Evolutionary conservation across 768 basidiomycete species (phyloP).

Genomic region (Xerocomus brunneocitrinus): DNA sequence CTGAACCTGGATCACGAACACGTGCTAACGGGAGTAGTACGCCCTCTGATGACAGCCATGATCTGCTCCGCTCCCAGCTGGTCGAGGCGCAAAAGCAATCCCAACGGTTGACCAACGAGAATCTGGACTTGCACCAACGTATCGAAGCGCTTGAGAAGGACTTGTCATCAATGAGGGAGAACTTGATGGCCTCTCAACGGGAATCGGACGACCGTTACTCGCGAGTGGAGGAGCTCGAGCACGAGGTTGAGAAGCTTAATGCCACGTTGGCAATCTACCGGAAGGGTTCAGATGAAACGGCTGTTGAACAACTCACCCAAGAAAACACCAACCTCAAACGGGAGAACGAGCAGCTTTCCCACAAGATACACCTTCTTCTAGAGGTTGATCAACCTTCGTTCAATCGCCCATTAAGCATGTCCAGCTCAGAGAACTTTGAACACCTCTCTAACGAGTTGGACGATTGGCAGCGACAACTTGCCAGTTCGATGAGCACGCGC

Average conservation of each 20-base stretch:
- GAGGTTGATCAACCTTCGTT: conserved; percentile 81
- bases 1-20: conserved; percentile 45
- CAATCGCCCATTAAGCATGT: conserved; percentile 65
- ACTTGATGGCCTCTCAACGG: conserved; percentile 64
- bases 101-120: conserved; percentile 66
- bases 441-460: conserved; percentile 78
- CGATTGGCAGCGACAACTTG: conserved; percentile 82
- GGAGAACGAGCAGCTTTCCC: conserved; percentile 86
- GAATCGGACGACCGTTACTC: conserved; percentile 75
- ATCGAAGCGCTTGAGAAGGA: conserved; percentile 74
- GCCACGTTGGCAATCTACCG: conserved; percentile 70
- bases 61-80: conserved; percentile 66
- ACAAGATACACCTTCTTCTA: conserved; percentile 84
- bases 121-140: conserved; percentile 69
- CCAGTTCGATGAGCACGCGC: conserved; percentile 72
- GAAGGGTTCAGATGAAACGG: conserved; percentile 69
- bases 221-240: conserved; percentile 75
- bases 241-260: conserved; percentile 73
- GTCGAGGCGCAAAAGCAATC: conserved; percentile 73
- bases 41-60: conserved; percentile 69
- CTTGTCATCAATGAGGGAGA: conserved; percentile 64
- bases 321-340: conserved; percentile 77
- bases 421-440: conserved; percentile 84
- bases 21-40: conserved; percentile 74
- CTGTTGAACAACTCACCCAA: conserved; percentile 74